These are phyloP conservation scores for Malus asiatica DNA, from an alignment of 306 rosid species.

Conservation along the genomic window DNA sequence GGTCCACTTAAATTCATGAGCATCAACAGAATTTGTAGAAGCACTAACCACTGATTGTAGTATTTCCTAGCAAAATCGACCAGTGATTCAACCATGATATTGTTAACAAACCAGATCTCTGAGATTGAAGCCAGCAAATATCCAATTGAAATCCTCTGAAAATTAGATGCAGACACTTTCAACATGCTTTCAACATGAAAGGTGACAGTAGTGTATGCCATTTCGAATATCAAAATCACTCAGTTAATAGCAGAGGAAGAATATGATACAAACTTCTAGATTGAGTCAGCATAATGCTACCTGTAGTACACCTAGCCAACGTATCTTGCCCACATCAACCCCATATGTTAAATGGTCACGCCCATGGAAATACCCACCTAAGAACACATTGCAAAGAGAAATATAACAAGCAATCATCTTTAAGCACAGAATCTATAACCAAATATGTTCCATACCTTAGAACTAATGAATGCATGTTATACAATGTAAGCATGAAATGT, in stretches of 20 bases:
- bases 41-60: constrained; percentile 70
- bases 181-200: constrained; percentile 5
- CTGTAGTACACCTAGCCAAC: constrained; percentile 78
- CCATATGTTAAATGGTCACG: constrained; percentile 54
- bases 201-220: background rate
- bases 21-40: background rate
- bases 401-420: constrained; percentile 6
- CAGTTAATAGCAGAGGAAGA: constrained; percentile 17
- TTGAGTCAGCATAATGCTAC: background rate
- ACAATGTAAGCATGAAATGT: background rate
- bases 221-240: background rate
- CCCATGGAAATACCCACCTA: constrained; percentile 86
- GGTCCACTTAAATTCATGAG: background rate
- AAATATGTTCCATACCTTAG: background rate
- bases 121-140: constrained; percentile 62
- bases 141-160: constrained; percentile 77
- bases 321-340: constrained; percentile 57
- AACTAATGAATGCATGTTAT: background rate
- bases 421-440: background rate
- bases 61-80: constrained; percentile 51
- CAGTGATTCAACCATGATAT: constrained; percentile 44
- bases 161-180: constrained; percentile 9
- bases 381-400: constrained; percentile 26
- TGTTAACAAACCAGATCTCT: constrained; percentile 66
- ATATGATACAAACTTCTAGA: background rate